These are phyloP conservation scores for Silene coronaria DNA, from an alignment of 179 eudicot genomes.

Conservation along the genomic window DNA sequence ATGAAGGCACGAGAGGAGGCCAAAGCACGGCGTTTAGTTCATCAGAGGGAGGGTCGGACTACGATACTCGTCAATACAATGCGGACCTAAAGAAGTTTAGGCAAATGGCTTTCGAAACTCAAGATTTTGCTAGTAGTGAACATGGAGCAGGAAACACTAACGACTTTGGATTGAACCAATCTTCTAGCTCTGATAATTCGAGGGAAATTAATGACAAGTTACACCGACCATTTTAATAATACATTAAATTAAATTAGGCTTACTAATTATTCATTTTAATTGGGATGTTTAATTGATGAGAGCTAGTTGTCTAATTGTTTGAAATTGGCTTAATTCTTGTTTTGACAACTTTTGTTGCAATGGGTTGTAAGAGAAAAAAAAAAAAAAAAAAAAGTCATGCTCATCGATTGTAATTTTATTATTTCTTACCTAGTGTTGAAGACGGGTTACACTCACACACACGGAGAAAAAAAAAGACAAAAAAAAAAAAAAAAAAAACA, in stretches of 20 bases:
- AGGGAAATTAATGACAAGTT: conserved; percentile 24
- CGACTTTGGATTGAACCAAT: conserved; percentile 48
- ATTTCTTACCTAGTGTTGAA: too few relatives aligned
- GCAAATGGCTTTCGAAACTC: conserved; percentile 52
- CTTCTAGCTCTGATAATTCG: conserved; percentile 34
- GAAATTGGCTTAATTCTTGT: neutral
- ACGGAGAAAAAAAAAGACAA: too few relatives aligned
- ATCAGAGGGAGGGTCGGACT: conserved; percentile 32
- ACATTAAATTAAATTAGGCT: neutral
- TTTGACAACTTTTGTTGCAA: neutral
- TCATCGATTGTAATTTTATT: too few relatives aligned
- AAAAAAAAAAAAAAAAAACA: too few relatives aligned
- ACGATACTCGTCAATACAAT: conserved; percentile 59
- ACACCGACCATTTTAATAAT: neutral
- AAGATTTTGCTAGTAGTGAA: conserved; percentile 39
- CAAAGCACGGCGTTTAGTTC: conserved; percentile 17
- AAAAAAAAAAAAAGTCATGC: too few relatives aligned
- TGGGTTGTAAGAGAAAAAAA: neutral
- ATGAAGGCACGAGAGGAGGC: conserved; percentile 36
- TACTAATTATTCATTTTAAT: neutral
- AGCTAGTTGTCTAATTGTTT: neutral
- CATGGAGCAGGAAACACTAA: conserved; percentile 36
- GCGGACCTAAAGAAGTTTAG: conserved; percentile 70
- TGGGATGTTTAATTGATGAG: conserved; percentile 4
- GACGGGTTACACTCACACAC: too few relatives aligned